phyloP scores from a whole-genome alignment of 495 filamentous ascomycete genomes.

The Cenococcum geophilum region DNA sequence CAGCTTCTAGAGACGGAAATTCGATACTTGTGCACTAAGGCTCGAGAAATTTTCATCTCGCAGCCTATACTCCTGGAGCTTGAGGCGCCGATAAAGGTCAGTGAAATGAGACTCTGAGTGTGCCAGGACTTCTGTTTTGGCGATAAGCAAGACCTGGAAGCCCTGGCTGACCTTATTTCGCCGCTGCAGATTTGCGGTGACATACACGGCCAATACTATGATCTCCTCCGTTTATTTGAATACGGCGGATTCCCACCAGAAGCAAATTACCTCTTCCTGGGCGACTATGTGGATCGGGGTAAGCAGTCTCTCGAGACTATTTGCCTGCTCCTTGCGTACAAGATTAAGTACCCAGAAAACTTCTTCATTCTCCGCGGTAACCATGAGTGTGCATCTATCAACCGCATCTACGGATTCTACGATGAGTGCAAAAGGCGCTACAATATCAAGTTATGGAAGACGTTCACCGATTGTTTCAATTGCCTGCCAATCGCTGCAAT shows the following conservation, averaged over 20 bases:
- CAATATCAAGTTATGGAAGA: slow-evolving; percentile 99
- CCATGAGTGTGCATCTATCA: slow-evolving; percentile 99
- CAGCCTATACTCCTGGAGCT: slow-evolving; percentile 97
- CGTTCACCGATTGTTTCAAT: slow-evolving; percentile 99
- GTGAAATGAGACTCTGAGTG: slow-evolving; percentile 27
- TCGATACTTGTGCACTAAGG: slow-evolving; percentile 96
- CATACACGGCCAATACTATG: slow-evolving; percentile 99
- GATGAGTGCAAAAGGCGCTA: slow-evolving; percentile 99
- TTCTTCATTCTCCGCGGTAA: slow-evolving; percentile 98
- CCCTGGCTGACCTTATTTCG: neutral
- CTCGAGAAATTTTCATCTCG: slow-evolving; percentile 98
- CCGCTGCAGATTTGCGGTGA: slow-evolving; percentile 84
- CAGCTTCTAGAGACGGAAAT: slow-evolving; percentile 96
- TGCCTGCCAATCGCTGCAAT: slow-evolving; percentile 99
- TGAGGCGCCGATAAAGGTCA: slow-evolving; percentile 97
- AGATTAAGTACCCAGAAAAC: slow-evolving; percentile 99
- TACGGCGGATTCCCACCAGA: slow-evolving; percentile 98
- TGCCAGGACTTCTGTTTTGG: neutral
- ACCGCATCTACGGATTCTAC: slow-evolving; percentile 99
- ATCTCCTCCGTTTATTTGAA: slow-evolving; percentile 93
- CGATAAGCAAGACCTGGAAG: neutral
- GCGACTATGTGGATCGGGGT: slow-evolving; percentile 97
- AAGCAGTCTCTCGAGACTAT: slow-evolving; percentile 99
- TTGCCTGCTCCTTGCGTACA: slow-evolving; percentile 95
- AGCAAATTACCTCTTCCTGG: slow-evolving; percentile 98